phyloP scores from a whole-genome alignment of 495 filamentous ascomycete genomes.

The Tricharina praecox region DNA sequence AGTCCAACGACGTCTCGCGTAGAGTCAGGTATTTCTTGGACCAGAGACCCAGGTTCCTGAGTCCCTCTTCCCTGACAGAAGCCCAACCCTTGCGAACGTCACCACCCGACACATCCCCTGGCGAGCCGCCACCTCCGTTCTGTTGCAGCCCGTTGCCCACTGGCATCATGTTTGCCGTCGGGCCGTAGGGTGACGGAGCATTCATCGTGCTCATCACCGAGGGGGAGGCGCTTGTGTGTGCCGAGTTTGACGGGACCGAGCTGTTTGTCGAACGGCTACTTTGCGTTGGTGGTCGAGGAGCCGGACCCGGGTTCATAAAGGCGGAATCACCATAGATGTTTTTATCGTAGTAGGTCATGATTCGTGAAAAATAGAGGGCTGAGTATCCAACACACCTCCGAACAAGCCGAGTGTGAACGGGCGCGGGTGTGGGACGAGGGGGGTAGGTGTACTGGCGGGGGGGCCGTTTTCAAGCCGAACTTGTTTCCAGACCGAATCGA shows the following conservation, averaged over 20 bases:
- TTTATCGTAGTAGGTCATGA: slow-evolving; percentile 8
- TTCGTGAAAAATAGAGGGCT: too few relatives aligned
- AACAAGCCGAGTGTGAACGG: too few relatives aligned
- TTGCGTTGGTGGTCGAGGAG: slow-evolving; percentile 63
- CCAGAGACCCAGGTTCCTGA: slow-evolving; percentile 67
- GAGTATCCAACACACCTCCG: too few relatives aligned
- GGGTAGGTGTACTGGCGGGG: too few relatives aligned
- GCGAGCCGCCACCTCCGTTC: slow-evolving; percentile 14
- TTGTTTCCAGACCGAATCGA: too few relatives aligned
- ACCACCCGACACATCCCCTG: slow-evolving; percentile 33
- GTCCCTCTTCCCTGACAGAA: slow-evolving; percentile 72
- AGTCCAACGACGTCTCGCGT: slow-evolving; percentile 74
- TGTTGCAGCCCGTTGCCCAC: slow-evolving; percentile 34
- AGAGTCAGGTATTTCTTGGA: slow-evolving; percentile 76
- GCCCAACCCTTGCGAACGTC: slow-evolving; percentile 73
- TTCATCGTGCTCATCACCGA: slow-evolving; percentile 49
- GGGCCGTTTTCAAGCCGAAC: too few relatives aligned
- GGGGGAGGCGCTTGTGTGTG: slow-evolving; percentile 57
- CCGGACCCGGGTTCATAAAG: slow-evolving; percentile 95
- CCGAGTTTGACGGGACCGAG: slow-evolving; percentile 40
- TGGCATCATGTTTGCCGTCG: slow-evolving; percentile 48
- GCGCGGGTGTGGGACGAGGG: too few relatives aligned
- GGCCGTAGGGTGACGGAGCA: slow-evolving; percentile 40
- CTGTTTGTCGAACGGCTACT: slow-evolving; percentile 41
- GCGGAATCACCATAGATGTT: slow-evolving; percentile 18